Percentiles rank a stretch among this genome's conserved stretches.
Evolutionary conservation across 345 rosid species (phyloP).

Genomic region (Hypericum androsaemum): DNA sequence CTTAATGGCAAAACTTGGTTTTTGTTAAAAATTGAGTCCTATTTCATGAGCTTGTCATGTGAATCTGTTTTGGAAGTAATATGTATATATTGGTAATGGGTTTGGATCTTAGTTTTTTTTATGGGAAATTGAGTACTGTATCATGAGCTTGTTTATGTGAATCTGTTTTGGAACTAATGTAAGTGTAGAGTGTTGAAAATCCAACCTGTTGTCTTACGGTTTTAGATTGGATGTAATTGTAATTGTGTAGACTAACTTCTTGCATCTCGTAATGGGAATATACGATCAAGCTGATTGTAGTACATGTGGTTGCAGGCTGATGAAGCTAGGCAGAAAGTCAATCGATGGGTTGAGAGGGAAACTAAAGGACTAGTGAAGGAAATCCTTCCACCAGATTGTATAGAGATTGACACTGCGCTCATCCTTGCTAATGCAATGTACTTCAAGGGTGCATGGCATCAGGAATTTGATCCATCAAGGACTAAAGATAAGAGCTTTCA

Average conservation of each 20-base stretch:
- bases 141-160: not conserved
- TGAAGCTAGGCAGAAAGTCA: slow-evolving; percentile 18
- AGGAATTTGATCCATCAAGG: not conserved
- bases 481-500: slow-evolving; percentile 3
- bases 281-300: too few species aligned
- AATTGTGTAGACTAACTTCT: too few species aligned
- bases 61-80: not conserved
- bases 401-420: slow-evolving; percentile 7
- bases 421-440: slow-evolving; percentile 23
- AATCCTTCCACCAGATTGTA: slow-evolving; percentile 15
- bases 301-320: slow-evolving; percentile 10
- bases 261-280: too few species aligned
- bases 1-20: not conserved
- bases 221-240: too few species aligned
- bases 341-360: slow-evolving; percentile 17
- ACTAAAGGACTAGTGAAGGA: slow-evolving; percentile 24
- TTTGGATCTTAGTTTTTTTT: not conserved
- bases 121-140: not conserved
- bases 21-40: not conserved
- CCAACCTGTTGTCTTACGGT: too few species aligned
- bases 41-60: not conserved
- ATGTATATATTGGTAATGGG: too few species aligned
- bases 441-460: slow-evolving; percentile 14
- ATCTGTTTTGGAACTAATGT: too few species aligned
- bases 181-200: too few species aligned